Percentiles rank a stretch among this genome's conserved stretches.
Evolutionary conservation across 306 rosid genomes (phyloP).

Genomic region (Comarum palustre): DNA sequence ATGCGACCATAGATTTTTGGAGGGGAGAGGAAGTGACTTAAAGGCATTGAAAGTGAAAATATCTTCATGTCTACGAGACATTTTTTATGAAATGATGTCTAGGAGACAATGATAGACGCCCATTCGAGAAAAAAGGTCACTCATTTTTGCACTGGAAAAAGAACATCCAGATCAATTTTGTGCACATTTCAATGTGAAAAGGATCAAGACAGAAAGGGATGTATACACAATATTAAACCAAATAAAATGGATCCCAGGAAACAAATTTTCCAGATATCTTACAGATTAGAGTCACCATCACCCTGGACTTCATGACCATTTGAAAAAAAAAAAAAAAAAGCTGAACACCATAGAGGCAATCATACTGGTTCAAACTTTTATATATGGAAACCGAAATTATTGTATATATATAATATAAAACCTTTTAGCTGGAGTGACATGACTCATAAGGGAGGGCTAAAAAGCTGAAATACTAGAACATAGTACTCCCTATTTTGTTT

Average conservation of each 20-base stretch:
- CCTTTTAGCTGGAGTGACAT: slow-evolving; percentile 11
- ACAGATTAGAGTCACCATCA: slow-evolving; percentile 33
- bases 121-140: slow-evolving; percentile 55
- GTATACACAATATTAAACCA: slow-evolving; percentile 12
- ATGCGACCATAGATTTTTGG: slow-evolving; percentile 23
- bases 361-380: not conserved
- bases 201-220: slow-evolving; percentile 30
- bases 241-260: slow-evolving; percentile 31
- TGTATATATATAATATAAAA: not conserved
- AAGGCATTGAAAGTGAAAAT: slow-evolving; percentile 41
- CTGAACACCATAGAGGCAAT: not conserved
- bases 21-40: slow-evolving; percentile 25
- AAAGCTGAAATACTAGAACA: slow-evolving; percentile 2
- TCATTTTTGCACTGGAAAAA: slow-evolving; percentile 15
- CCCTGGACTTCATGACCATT: slow-evolving; percentile 25
- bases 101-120: slow-evolving; percentile 52
- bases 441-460: not conserved
- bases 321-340: slow-evolving; percentile 1
- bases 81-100: slow-evolving; percentile 16
- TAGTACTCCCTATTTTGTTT: not conserved
- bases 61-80: slow-evolving; percentile 36
- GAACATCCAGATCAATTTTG: not conserved
- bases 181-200: slow-evolving; percentile 31
- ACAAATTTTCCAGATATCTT: slow-evolving; percentile 31
- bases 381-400: not conserved